Evolutionary conservation across 176 grass and related monocot genomes (phyloP).

Genomic region (Luzula sylvatica): DNA sequence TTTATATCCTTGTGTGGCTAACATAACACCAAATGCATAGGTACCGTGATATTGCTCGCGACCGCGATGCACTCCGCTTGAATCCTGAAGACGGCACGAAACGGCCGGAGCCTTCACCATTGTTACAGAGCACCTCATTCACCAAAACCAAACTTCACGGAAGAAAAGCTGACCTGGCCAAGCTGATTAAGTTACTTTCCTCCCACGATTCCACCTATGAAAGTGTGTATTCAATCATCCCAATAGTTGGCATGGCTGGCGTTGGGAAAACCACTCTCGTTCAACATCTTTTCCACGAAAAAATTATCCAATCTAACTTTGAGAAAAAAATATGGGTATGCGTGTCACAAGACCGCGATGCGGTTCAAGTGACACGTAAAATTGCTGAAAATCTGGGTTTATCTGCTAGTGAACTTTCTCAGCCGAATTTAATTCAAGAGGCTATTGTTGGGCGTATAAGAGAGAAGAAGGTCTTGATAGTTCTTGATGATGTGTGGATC

Average conservation of each 20-base stretch:
- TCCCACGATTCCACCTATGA: background rate
- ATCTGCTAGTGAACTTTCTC: background rate
- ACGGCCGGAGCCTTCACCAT: background rate
- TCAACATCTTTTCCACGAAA: slow-evolving; percentile 21
- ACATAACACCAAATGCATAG: slow-evolving; percentile 8
- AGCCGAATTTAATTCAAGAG: slow-evolving; percentile 24
- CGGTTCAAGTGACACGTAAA: background rate
- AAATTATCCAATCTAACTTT: background rate
- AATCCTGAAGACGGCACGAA: slow-evolving; percentile 11
- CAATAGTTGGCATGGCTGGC: slow-evolving; percentile 33
- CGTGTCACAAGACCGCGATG: slow-evolving; percentile 20
- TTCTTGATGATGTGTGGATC: slow-evolving; percentile 48
- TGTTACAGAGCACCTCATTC: slow-evolving; percentile 15
- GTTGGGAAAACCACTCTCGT: slow-evolving; percentile 35
- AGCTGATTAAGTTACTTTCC: slow-evolving; percentile 15
- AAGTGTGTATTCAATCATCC: slow-evolving; percentile 4
- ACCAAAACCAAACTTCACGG: slow-evolving; percentile 5
- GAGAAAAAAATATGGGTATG: slow-evolving; percentile 22
- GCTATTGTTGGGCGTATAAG: slow-evolving; percentile 10
- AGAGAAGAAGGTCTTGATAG: slow-evolving; percentile 32
- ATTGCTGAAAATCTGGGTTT: background rate
- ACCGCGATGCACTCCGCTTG: slow-evolving; percentile 24
- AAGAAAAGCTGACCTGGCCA: slow-evolving; percentile 14
- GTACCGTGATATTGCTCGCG: slow-evolving; percentile 13
- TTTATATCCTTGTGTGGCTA: background rate